Percentiles rank a stretch among this genome's conserved stretches.
phyloP scores from a whole-genome alignment of 1,284 basidiomycete genomes.

The Sparassis latifolia region DNA sequence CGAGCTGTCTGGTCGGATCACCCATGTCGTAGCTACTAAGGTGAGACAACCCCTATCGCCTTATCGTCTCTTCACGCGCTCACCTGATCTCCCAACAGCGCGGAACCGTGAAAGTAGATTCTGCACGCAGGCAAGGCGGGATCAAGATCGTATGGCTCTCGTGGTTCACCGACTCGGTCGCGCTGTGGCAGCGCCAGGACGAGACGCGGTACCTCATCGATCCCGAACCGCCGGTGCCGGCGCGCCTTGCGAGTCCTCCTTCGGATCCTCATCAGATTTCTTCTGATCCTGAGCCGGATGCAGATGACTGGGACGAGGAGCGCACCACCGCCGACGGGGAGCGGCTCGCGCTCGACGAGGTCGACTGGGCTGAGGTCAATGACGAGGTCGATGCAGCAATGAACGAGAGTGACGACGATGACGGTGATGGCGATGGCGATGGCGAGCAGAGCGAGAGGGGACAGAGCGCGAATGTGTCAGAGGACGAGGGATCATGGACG shows the following conservation, averaged over 20 bases:
- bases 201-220: constrained; percentile 70
- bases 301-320: constrained; percentile 55
- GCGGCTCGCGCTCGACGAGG: constrained; percentile 43
- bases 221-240: constrained; percentile 18
- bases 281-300: constrained; percentile 58
- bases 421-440: constrained; percentile 27
- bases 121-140: constrained; percentile 61
- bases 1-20: constrained; percentile 63
- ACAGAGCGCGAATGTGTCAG: constrained; percentile 37
- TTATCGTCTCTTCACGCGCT: background rate
- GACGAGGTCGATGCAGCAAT: constrained; percentile 85
- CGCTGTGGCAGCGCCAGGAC: constrained; percentile 71
- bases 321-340: constrained; percentile 15
- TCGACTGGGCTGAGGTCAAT: constrained; percentile 77
- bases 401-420: constrained; percentile 69
- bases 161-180: constrained; percentile 87
- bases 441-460: constrained; percentile 25
- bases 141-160: constrained; percentile 81
- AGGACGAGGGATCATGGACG: constrained; percentile 38
- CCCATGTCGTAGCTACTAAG: constrained; percentile 90
- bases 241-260: constrained; percentile 36
- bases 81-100: constrained; percentile 34
- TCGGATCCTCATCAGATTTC: constrained; percentile 51
- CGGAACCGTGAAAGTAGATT: constrained; percentile 88
- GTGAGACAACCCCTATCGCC: constrained; percentile 26